phyloP scores from a whole-genome alignment of 257 asterid species.

The Solanum virginianum region DNA sequence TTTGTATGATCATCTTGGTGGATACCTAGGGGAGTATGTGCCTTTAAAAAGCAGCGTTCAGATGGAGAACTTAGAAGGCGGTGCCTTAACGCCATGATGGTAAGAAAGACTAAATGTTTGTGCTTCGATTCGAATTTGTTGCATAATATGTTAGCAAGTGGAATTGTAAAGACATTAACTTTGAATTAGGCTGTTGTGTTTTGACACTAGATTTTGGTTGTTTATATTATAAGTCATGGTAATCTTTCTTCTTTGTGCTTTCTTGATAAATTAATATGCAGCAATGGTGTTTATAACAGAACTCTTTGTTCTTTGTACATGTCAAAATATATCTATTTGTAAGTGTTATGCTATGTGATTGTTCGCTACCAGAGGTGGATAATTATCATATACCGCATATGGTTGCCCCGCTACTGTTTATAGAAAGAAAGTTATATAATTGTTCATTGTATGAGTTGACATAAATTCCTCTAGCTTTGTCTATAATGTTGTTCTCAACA shows the following conservation, averaged over 20 bases:
- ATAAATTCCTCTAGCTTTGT: background rate
- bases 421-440: background rate
- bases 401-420: background rate
- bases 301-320: background rate
- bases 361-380: background rate
- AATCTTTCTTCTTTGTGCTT: background rate
- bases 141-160: background rate
- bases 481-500: background rate
- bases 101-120: constrained; percentile 3
- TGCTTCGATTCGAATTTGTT: background rate
- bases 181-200: background rate
- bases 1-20: constrained; percentile 85
- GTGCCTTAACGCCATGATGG: constrained; percentile 3
- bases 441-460: background rate
- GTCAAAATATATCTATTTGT: background rate
- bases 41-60: constrained; percentile 94
- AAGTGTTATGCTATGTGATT: background rate
- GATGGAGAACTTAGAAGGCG: constrained; percentile 79
- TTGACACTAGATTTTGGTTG: background rate
- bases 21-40: constrained; percentile 93
- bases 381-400: background rate
- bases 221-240: background rate
- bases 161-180: background rate
- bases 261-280: background rate
- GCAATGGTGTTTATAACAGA: background rate